Conservation (phyloP, 495 filamentous ascomycete genomes). For the Xylaria venustula region DNA sequence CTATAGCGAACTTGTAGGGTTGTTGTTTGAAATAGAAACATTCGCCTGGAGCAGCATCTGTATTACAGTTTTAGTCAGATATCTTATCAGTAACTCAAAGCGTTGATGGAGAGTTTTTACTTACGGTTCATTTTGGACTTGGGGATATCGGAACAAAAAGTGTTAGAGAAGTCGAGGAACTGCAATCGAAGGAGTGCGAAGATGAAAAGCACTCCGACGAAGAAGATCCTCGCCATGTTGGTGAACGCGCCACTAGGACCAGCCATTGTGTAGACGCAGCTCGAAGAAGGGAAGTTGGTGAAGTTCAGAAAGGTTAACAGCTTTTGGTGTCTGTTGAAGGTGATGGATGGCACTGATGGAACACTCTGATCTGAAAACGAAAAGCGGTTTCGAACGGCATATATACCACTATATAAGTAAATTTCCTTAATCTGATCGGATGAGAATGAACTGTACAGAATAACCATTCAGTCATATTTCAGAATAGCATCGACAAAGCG, state of each 20-base stretch:
- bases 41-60: conserved; percentile 38
- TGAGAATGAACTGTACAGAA: no score
- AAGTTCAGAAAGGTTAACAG: no score
- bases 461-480: no score
- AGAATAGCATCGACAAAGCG: no score
- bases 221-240: conserved; percentile 38
- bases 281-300: no score
- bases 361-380: no score
- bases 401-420: no score
- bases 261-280: conserved; percentile 13
- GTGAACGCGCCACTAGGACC: conserved; percentile 40
- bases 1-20: conserved; percentile 43
- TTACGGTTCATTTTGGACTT: background rate
- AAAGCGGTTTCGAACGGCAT: no score
- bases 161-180: conserved; percentile 33
- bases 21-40: conserved; percentile 44
- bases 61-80: background rate
- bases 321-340: no score
- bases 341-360: no score
- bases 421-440: no score
- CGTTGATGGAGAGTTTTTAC: background rate
- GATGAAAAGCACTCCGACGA: conserved; percentile 31
- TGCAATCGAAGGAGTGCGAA: conserved; percentile 36
- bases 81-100: background rate
- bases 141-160: conserved; percentile 14